Evolutionary conservation across 495 filamentous ascomycete genomes (phyloP).

Genomic region (Penicillium mononematosum): DNA sequence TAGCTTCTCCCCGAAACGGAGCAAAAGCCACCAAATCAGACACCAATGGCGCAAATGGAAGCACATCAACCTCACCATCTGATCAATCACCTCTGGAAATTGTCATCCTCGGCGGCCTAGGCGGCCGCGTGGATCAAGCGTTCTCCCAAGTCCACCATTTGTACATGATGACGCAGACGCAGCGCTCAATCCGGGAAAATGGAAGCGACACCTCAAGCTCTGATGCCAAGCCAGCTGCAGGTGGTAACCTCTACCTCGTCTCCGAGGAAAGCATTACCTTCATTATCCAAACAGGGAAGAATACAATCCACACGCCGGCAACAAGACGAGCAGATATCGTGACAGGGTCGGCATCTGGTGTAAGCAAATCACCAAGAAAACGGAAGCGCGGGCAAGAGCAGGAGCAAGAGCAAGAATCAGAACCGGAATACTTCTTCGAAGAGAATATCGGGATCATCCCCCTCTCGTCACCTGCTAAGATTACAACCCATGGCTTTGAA

Average conservation of each 20-base stretch:
- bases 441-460: conserved; percentile 85
- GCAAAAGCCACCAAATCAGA: conserved; percentile 3
- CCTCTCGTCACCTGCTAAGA: conserved; percentile 64
- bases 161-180: conserved; percentile 45
- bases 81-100: conserved; percentile 42
- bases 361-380: conserved; percentile 6
- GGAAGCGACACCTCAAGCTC: not conserved
- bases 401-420: not conserved
- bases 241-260: conserved; percentile 63
- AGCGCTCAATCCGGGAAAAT: conserved; percentile 17
- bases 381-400: conserved; percentile 9
- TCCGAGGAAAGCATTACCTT: conserved; percentile 79
- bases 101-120: conserved; percentile 77
- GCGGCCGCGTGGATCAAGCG: conserved; percentile 88
- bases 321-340: conserved; percentile 25
- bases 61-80: not conserved
- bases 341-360: not conserved
- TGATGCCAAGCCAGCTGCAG: conserved; percentile 1
- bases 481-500: conserved; percentile 76
- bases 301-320: conserved; percentile 63
- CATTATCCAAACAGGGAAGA: conserved; percentile 65
- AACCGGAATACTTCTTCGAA: conserved; percentile 38
- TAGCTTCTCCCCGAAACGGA: conserved; percentile 21
- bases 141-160: conserved; percentile 83
- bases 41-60: conserved; percentile 3